Percentiles rank a stretch among this genome's conserved stretches.
Conservation (phyloP, 1,139 yeast species). For the Lodderomyces pseudojiufengensis region DNA sequence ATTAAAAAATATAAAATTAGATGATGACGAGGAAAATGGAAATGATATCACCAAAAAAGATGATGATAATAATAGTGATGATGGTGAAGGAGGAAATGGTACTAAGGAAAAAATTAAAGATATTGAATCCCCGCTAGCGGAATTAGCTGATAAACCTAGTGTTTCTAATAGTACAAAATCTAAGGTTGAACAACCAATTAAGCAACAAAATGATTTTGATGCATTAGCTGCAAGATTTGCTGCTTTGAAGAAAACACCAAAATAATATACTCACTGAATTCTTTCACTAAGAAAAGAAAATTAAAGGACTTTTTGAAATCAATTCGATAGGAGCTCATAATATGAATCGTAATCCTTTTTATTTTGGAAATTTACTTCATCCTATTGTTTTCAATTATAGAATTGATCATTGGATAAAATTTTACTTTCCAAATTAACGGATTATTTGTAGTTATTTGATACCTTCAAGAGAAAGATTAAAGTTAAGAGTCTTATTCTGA, state of each 20-base stretch:
- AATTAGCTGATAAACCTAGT: slow-evolving; percentile 13
- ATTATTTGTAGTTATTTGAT: too few relatives aligned
- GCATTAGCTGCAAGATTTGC: slow-evolving; percentile 45
- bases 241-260: slow-evolving; percentile 34
- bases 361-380: too few relatives aligned
- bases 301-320: too few relatives aligned
- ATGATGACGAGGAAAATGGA: slow-evolving; percentile 19
- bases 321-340: too few relatives aligned
- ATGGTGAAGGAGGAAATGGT: slow-evolving; percentile 21
- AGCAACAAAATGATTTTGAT: slow-evolving; percentile 30
- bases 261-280: too few relatives aligned
- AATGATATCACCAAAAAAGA: slow-evolving; percentile 11
- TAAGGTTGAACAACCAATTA: slow-evolving; percentile 1
- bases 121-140: slow-evolving; percentile 15
- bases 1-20: slow-evolving; percentile 32
- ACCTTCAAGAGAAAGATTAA: too few relatives aligned
- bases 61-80: slow-evolving; percentile 19
- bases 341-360: too few relatives aligned
- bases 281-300: too few relatives aligned
- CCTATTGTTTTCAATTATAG: too few relatives aligned
- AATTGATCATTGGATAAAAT: too few relatives aligned
- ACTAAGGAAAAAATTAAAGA: slow-evolving; percentile 3
- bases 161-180: slow-evolving; percentile 12
- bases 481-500: too few relatives aligned
- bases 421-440: too few relatives aligned